phyloP scores from a whole-genome alignment of 768 basidiomycete species.

The Termitomyces sp. region DNA sequence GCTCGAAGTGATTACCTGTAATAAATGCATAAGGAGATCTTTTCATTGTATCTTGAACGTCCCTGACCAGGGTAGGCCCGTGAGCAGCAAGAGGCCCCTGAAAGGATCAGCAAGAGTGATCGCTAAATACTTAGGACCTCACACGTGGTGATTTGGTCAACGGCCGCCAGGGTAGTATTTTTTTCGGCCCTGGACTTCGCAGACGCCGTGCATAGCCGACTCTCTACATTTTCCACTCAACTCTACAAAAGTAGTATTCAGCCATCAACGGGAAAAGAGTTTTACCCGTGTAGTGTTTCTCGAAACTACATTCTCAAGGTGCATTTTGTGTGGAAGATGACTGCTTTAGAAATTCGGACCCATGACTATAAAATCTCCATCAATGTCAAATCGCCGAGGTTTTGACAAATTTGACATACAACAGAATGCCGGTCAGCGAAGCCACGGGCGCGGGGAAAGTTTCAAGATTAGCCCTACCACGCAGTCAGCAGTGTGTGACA shows the following conservation, averaged over 20 bases:
- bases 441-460: background rate
- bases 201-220: background rate
- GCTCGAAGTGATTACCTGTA: too few species aligned
- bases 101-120: background rate
- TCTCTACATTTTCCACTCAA: background rate
- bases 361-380: background rate
- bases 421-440: background rate
- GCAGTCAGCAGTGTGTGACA: too few species aligned
- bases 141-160: background rate
- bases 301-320: background rate
- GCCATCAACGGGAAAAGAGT: background rate
- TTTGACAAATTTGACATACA: background rate
- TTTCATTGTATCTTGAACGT: background rate
- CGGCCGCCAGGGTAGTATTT: background rate
- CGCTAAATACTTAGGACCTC: background rate
- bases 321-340: background rate
- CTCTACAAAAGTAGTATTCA: background rate
- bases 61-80: background rate
- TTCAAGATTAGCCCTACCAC: too few species aligned
- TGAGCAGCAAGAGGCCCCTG: background rate
- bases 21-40: background rate
- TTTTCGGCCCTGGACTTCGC: background rate
- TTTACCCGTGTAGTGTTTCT: background rate
- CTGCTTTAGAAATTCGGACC: background rate
- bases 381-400: background rate